Evolutionary conservation across 2,329 filamentous ascomycete species (phyloP).

Genomic region (Fusarium globosum): DNA sequence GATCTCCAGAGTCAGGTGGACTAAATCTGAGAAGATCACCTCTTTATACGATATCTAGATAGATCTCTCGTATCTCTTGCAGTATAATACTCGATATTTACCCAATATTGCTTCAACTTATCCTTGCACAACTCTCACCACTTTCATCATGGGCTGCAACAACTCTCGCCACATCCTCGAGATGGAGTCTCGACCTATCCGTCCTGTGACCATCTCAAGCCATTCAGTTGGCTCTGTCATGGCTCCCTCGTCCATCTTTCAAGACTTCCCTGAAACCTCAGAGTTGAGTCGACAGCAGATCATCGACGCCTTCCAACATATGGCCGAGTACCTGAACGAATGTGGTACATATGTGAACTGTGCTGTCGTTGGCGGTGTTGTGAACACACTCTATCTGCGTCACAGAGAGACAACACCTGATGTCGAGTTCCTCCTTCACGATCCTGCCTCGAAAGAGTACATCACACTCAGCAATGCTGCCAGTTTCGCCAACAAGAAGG

Average conservation of each 20-base stretch:
- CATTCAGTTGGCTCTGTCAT: constrained; percentile 33
- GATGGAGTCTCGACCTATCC: constrained; percentile 34
- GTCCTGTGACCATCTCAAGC: constrained; percentile 30
- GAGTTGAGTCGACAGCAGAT: constrained; percentile 24
- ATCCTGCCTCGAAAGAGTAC: constrained; percentile 24
- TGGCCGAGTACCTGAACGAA: constrained; percentile 39
- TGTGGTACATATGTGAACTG: constrained; percentile 17
- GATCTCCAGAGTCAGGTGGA: constrained; percentile 17
- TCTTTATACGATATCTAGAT: constrained; percentile 8
- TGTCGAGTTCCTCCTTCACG: constrained; percentile 36
- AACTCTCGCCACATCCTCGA: constrained; percentile 33
- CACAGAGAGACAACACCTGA: constrained; percentile 36
- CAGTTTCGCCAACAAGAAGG: constrained; percentile 30
- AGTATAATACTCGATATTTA: background rate
- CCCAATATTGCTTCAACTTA: background rate
- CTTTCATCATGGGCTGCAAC: constrained; percentile 33
- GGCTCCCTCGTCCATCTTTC: constrained; percentile 27
- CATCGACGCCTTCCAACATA: constrained; percentile 29
- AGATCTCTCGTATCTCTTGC: background rate
- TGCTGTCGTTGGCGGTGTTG: constrained; percentile 36
- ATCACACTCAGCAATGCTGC: constrained; percentile 29
- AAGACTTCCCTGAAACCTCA: constrained; percentile 29
- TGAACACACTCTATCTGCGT: constrained; percentile 36
- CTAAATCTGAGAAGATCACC: constrained; percentile 2
- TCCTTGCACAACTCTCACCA: background rate